A percentile compares a stretch with the other conserved stretches of the same genome.
Conservation (phyloP, 148 eudicot species). For the Limonium bicolor region DNA sequence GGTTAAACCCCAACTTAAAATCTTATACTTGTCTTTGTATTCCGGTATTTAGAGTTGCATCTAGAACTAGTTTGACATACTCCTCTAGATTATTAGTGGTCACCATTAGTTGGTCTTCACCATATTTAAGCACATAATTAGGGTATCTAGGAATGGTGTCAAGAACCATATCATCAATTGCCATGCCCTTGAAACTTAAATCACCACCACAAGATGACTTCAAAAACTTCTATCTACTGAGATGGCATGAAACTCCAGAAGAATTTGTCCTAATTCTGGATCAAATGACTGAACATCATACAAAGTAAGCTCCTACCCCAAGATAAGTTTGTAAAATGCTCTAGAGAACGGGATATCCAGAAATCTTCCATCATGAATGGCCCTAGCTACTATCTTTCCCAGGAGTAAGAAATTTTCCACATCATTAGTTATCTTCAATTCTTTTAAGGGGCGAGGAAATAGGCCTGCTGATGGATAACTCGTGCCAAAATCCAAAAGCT, state of each 20-base stretch:
- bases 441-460: slow-evolving; percentile 87
- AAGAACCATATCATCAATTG: slow-evolving; percentile 70
- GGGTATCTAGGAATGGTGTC: slow-evolving; percentile 93
- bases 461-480: slow-evolving; percentile 36
- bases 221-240: slow-evolving; percentile 33
- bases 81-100: slow-evolving; percentile 54
- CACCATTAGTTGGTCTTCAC: slow-evolving; percentile 38
- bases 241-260: slow-evolving; percentile 79
- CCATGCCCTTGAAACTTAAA: slow-evolving; percentile 29
- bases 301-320: slow-evolving; percentile 74
- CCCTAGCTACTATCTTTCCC: slow-evolving; percentile 72
- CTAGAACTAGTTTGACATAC: slow-evolving; percentile 49
- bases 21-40: slow-evolving; percentile 80
- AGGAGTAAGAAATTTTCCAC: slow-evolving; percentile 52
- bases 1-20: slow-evolving; percentile 80
- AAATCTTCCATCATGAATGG: slow-evolving; percentile 89
- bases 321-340: slow-evolving; percentile 74
- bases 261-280: slow-evolving; percentile 49
- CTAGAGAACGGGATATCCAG: slow-evolving; percentile 82
- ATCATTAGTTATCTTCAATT: slow-evolving; percentile 42
- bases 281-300: slow-evolving; percentile 87
- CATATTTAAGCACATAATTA: slow-evolving; percentile 38
- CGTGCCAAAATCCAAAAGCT: slow-evolving; percentile 15
- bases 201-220: slow-evolving; percentile 16
- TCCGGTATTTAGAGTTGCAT: slow-evolving; percentile 75